phyloP scores from a whole-genome alignment of 805 yeast genomes.

The Lipomyces kockii region DNA sequence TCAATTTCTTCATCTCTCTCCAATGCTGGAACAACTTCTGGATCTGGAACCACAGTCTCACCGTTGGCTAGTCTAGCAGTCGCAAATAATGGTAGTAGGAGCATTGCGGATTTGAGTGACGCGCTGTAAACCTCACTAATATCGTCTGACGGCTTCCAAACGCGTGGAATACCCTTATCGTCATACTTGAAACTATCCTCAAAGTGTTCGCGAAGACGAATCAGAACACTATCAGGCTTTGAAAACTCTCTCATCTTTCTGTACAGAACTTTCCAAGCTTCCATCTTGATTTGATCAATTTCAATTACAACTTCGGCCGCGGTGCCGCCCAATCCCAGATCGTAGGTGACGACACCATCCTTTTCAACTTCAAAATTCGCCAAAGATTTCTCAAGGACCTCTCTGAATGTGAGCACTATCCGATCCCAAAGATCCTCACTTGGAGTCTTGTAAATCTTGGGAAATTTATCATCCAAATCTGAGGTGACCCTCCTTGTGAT shows the following conservation, averaged over 20 bases:
- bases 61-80: slow-evolving; percentile 56
- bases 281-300: slow-evolving; percentile 52
- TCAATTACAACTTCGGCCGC: slow-evolving; percentile 51
- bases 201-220: slow-evolving; percentile 74
- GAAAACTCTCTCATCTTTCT: slow-evolving; percentile 63
- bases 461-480: slow-evolving; percentile 33
- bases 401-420: slow-evolving; percentile 48
- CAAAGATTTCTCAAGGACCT: slow-evolving; percentile 42
- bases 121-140: slow-evolving; percentile 66
- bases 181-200: slow-evolving; percentile 86
- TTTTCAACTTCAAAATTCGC: slow-evolving; percentile 23
- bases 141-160: slow-evolving; percentile 77
- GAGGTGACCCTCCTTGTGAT: slow-evolving; percentile 17
- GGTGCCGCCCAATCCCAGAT: slow-evolving; percentile 66
- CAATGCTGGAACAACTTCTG: slow-evolving; percentile 16
- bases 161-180: slow-evolving; percentile 74
- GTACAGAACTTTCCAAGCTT: slow-evolving; percentile 70
- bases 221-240: slow-evolving; percentile 66
- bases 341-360: slow-evolving; percentile 46
- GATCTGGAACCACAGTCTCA: slow-evolving; percentile 44
- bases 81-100: slow-evolving; percentile 62
- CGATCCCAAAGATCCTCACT: slow-evolving; percentile 63
- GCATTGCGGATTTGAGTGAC: slow-evolving; percentile 64
- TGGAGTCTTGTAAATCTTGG: slow-evolving; percentile 24
- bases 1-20: slow-evolving; percentile 40